A percentile compares a stretch with the other conserved stretches of the same genome.
These are phyloP conservation scores for Dillenia turbinata DNA, from an alignment of 164 flowering plant genomes.

Conservation along the genomic window DNA sequence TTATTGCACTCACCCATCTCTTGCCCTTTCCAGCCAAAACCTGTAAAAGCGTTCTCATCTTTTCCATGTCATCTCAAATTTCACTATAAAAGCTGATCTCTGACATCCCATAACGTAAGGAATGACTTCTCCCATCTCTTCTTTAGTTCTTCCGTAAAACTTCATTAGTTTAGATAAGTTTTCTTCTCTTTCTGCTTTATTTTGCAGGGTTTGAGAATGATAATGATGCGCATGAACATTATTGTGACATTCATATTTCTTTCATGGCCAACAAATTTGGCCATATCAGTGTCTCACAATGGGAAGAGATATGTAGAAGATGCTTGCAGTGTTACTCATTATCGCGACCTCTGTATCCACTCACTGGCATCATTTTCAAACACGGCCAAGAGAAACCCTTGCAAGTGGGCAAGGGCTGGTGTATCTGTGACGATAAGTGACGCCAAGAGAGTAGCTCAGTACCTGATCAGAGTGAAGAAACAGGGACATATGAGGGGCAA, in stretches of 20 bases:
- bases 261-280: background rate
- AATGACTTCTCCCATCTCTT: background rate
- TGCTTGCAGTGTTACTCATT: constrained; percentile 68
- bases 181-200: background rate
- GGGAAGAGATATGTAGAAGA: constrained; percentile 37
- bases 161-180: background rate
- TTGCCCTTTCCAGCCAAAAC: constrained; percentile 12
- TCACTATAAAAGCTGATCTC: background rate
- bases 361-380: constrained; percentile 50
- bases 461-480: constrained; percentile 21
- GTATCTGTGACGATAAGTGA: constrained; percentile 60
- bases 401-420: constrained; percentile 72
- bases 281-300: background rate
- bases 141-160: background rate
- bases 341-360: constrained; percentile 53
- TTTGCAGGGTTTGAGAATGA: background rate
- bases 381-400: constrained; percentile 38
- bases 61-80: background rate
- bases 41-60: background rate
- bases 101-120: background rate
- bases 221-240: constrained; percentile 1
- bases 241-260: constrained; percentile 8
- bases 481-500: constrained; percentile 16
- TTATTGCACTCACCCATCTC: constrained; percentile 28
- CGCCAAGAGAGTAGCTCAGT: constrained; percentile 27